Evolutionary conservation across 2,329 filamentous ascomycete genomes (phyloP), one percentile per base, ranked within the genome.

Genomic region (Dactylellina parvicollis): DNA sequence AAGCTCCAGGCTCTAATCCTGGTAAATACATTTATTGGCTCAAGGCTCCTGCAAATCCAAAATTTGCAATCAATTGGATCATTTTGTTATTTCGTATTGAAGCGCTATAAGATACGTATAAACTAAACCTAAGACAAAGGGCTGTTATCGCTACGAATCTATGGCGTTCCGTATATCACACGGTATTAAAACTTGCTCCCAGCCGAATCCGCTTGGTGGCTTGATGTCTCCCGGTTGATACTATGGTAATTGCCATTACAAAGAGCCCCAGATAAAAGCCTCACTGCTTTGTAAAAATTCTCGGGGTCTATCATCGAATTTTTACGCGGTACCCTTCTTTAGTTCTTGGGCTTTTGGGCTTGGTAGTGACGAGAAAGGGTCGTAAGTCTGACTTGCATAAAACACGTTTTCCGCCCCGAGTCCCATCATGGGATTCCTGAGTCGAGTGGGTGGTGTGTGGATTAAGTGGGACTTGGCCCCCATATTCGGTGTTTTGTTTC

Each of bases 351-450:
- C n/a, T n/a, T 22, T 22, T 7, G 12, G 47, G 8, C 24, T 16
- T 56, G 18, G 9, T 8, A 47, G 56, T 56, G 55, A 54, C 65
- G 55, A 61, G 42, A 61, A 54, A 52, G 52, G 59, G 54, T 65
- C 49, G 61, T 55, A 66, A 56, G 61, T 66, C 61, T 66, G 67
- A 72, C 67, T 64, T 72, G 67, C 67, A 72, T 65, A 72, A 72
- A 72, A 65, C 67, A 72, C 59, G 67, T 72, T 72, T 24, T 36
- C 9, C 32, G 12, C 20, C 20, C 14, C 10, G 14, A 12, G n/a
- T 47, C 24, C 20, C 12, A 16, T 49, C 22, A 18, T 18, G 46
- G 20, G 5, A 7, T 7, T 34, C 14, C 30, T 7, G 14, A 34
- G 16, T 16, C 38, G 24, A 28, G 20, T n/a, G 16, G 47, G 16